Conservation (phyloP, 2,329 filamentous ascomycete species). For the Magnaporthiopsis poae region DNA sequence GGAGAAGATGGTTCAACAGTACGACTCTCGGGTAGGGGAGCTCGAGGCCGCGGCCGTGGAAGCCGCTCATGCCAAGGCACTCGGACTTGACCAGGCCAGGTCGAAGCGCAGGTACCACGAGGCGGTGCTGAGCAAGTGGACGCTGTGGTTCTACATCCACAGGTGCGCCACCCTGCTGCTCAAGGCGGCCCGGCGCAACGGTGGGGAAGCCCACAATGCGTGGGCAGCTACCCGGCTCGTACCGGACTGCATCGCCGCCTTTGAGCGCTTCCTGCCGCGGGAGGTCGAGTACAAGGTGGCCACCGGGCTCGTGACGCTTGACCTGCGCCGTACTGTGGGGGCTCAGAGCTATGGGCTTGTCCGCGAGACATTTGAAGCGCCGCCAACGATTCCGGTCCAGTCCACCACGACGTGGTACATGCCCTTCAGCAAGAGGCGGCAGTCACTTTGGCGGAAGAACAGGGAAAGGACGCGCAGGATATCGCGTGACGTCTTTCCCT, state of each 20-base stretch:
- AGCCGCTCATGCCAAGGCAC: slow-evolving; percentile 18
- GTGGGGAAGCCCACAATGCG: slow-evolving; percentile 11
- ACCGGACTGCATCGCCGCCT: slow-evolving; percentile 37
- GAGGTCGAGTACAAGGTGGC: slow-evolving; percentile 25
- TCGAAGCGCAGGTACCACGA: slow-evolving; percentile 16
- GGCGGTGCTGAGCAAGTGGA: slow-evolving; percentile 20
- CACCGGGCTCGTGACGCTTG: slow-evolving; percentile 30
- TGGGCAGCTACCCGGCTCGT: slow-evolving; percentile 19
- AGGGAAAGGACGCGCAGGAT: neutral
- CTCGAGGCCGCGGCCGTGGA: slow-evolving; percentile 16
- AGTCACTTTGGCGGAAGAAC: neutral
- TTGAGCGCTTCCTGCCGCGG: slow-evolving; percentile 34
- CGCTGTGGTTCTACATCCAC: slow-evolving; percentile 23
- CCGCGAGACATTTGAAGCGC: neutral
- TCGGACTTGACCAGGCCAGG: slow-evolving; percentile 14
- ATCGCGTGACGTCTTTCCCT: neutral
- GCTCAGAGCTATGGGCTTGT: neutral
- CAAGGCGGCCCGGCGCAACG: slow-evolving; percentile 6
- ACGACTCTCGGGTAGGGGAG: slow-evolving; percentile 16
- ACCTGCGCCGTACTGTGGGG: slow-evolving; percentile 11
- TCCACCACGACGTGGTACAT: neutral
- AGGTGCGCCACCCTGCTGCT: slow-evolving; percentile 20
- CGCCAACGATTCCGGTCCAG: neutral
- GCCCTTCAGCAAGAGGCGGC: neutral
- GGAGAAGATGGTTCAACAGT: slow-evolving; percentile 19